Conservation (phyloP, 495 filamentous ascomycete species). For the Cryomyces minteri region DNA sequence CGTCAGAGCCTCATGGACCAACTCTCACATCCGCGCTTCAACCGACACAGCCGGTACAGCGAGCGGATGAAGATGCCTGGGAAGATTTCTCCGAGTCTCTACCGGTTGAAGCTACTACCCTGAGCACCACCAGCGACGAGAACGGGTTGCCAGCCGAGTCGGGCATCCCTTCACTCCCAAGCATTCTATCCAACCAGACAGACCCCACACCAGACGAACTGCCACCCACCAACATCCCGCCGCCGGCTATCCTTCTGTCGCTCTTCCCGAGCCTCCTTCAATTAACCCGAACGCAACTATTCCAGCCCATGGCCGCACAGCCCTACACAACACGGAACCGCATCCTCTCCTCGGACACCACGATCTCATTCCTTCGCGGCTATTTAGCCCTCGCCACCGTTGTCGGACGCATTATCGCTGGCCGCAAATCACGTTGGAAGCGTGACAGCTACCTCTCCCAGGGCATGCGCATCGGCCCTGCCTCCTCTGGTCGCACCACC, state of each 20-base stretch:
- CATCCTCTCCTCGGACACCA: slow-evolving; percentile 35
- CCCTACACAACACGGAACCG: slow-evolving; percentile 33
- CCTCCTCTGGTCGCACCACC: slow-evolving; percentile 37
- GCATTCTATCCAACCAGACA: neutral
- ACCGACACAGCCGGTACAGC: neutral
- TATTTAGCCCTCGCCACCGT: slow-evolving; percentile 33
- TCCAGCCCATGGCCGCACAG: slow-evolving; percentile 26
- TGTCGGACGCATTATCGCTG: slow-evolving; percentile 64
- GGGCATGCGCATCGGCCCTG: slow-evolving; percentile 66
- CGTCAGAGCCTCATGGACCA: neutral
- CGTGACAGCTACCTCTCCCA: slow-evolving; percentile 72
- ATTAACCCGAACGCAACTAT: slow-evolving; percentile 20
- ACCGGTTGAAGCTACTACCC: slow-evolving; percentile 1
- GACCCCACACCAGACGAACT: slow-evolving; percentile 11
- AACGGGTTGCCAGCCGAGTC: neutral
- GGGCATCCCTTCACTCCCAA: neutral
- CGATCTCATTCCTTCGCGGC: slow-evolving; percentile 30
- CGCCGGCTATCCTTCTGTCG: slow-evolving; percentile 64
- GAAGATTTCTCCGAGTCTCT: slow-evolving; percentile 17
- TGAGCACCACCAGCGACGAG: neutral
- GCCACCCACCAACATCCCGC: slow-evolving; percentile 76
- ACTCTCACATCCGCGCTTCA: neutral
- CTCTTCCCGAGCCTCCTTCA: slow-evolving; percentile 48
- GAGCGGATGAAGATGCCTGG: slow-evolving; percentile 13
- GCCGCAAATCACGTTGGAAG: slow-evolving; percentile 77